Base-by-base conservation (phyloP, 768 basidiomycete genomes). In the Tylopilus sp. region DNA sequence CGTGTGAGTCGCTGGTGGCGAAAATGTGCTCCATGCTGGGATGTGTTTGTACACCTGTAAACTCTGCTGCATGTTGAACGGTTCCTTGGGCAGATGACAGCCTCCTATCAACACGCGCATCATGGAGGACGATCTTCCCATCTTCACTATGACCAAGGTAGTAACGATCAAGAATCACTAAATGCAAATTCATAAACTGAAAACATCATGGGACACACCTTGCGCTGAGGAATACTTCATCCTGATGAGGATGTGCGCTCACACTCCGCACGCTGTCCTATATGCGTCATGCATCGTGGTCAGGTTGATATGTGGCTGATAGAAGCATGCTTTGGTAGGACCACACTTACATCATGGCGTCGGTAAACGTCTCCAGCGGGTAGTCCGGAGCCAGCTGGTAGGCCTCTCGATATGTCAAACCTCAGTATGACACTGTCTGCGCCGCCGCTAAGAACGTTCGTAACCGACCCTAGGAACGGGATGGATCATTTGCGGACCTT, bases 11-110 rank as follows among this genome's bases (percentile, higher is more conserved):
- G 51, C 83, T 80, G 4, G 84, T 86, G 6, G 78, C 78, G 56
- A 92, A 90, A 44, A 89, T 63, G 58, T 89, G 76, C 33, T 85
- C 81, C 74, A 85, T 81, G 28, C 56, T 63, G 13, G 89, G 89
- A 62, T 92, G 87, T 48, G 78, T 84, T 58, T 83, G 77, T 6
- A 85, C 79, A 36, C 81, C 79, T 0, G 85, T 85, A 48, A 86
- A 80, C 61, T 87, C 85, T 41, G 76, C 59, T 13, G 63, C 58
- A 8, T 83, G 70, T 58, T 82, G 80, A 7, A 89, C 59, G 14
- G 72, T 79, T 37, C 78, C 75, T 53, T 81, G 80, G 3, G 79
- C 78, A 12, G 71, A 67, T 21, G 68, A 63, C 46, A 63, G 53
- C 24, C 66, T 68, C 45, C 54, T 58, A 37, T 65, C 66, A 19